Evolutionary conservation across 345 rosid genomes (phyloP).

Genomic region (Barbarea vulgaris): DNA sequence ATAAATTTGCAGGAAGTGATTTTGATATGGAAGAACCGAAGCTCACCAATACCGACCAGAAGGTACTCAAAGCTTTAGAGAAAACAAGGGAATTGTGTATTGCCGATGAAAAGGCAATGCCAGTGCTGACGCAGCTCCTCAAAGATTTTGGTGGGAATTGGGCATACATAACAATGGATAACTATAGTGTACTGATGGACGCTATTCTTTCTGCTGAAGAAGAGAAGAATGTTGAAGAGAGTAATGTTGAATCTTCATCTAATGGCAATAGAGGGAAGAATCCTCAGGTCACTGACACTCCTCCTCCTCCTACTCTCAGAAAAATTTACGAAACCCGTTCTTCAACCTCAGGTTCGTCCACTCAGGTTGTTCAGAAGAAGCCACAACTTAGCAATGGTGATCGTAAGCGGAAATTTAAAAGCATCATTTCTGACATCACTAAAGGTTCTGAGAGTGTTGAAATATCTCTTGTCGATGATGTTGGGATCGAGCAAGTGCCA

Average conservation of each 20-base stretch:
- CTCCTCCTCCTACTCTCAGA: conserved; percentile 19
- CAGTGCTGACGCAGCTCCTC: conserved; percentile 50
- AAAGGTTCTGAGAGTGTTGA: conserved; percentile 64
- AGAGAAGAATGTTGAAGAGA: conserved; percentile 29
- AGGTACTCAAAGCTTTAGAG: conserved; percentile 43
- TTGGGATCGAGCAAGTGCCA: conserved; percentile 53
- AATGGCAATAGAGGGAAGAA: conserved; percentile 29
- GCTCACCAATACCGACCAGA: conserved; percentile 19
- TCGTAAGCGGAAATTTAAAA: conserved; percentile 32
- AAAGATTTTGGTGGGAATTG: conserved; percentile 51
- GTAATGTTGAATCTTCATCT: conserved; percentile 30
- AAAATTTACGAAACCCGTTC: conserved; percentile 36
- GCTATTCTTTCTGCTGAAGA: conserved; percentile 56
- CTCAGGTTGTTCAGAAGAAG: conserved; percentile 14
- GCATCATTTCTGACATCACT: conserved; percentile 45
- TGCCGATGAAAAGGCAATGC: conserved; percentile 48
- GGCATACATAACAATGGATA: conserved; percentile 62
- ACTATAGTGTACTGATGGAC: conserved; percentile 57
- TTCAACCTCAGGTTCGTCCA: conserved; percentile 27
- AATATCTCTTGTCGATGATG: conserved; percentile 62
- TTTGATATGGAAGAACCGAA: background rate
- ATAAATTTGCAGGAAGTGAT: conserved; percentile 21
- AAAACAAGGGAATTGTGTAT: conserved; percentile 54
- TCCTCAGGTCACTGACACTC: conserved; percentile 8
- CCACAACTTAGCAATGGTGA: conserved; percentile 20